Conservation (phyloP, 176 grass and related monocot genomes). For the Oryza australiensis region DNA sequence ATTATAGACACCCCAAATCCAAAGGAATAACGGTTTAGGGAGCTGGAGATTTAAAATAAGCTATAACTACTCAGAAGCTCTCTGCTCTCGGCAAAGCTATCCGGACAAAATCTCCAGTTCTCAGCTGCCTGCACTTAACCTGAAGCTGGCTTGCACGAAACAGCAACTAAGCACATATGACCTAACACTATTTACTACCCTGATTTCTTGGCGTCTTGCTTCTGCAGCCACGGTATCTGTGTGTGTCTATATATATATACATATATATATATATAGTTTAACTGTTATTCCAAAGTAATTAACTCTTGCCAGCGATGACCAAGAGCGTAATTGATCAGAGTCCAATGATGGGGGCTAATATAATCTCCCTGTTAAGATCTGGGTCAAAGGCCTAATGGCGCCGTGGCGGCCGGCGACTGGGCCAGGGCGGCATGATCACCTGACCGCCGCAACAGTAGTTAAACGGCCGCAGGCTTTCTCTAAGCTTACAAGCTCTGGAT, state of each 20-base stretch:
- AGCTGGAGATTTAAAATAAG: too few relatives aligned
- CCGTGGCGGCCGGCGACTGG: not conserved
- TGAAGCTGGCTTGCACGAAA: not conserved
- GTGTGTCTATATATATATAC: too few relatives aligned
- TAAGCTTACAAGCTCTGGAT: not conserved
- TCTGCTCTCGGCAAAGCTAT: too few relatives aligned
- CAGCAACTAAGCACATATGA: not conserved
- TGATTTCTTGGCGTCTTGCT: not conserved
- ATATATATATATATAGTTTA: not conserved
- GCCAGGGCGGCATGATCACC: not conserved
- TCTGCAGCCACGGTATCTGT: not conserved
- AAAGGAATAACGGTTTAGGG: too few relatives aligned
- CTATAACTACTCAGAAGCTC: too few relatives aligned
- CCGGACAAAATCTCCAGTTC: too few relatives aligned
- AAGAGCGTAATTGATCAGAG: not conserved
- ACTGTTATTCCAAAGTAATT: not conserved
- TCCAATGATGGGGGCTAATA: not conserved
- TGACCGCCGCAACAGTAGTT: not conserved
- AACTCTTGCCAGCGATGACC: not conserved
- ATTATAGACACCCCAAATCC: too few relatives aligned
- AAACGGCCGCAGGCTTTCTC: not conserved
- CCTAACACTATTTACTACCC: not conserved
- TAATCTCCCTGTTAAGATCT: not conserved
- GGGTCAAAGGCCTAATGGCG: not conserved
- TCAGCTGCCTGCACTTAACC: not conserved